These are phyloP conservation scores for Trichosporon sp. DNA, from an alignment of 1,284 basidiomycete species.

Conservation along the genomic window DNA sequence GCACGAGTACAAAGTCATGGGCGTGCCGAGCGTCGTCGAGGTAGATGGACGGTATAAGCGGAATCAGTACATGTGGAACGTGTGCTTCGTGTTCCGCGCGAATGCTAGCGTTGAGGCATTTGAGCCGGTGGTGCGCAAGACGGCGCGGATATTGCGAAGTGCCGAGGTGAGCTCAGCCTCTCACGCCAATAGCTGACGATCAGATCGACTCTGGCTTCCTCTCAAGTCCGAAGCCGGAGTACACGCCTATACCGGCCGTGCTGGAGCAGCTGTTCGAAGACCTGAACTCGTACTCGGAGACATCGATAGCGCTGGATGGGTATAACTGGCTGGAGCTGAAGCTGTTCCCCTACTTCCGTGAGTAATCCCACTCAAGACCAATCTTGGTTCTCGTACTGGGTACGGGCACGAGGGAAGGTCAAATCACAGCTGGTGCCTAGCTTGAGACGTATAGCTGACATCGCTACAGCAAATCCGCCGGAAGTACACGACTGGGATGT, in stretches of 20 bases:
- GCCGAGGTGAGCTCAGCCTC: constrained; percentile 63
- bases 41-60: constrained; percentile 61
- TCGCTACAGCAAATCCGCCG: constrained; percentile 68
- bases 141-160: constrained; percentile 77
- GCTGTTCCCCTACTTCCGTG: constrained; percentile 85
- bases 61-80: constrained; percentile 88
- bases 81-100: constrained; percentile 90
- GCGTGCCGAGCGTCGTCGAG: constrained; percentile 72
- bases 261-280: constrained; percentile 97
- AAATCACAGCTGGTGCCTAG: not conserved
- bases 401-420: too few species aligned
- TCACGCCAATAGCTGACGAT: not conserved
- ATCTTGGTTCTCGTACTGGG: too few species aligned
- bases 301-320: constrained; percentile 77
- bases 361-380: too few species aligned
- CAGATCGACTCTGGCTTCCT: constrained; percentile 86
- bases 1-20: constrained; percentile 66
- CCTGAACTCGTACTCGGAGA: constrained; percentile 92
- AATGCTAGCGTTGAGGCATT: constrained; percentile 87
- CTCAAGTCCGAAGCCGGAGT: constrained; percentile 64
- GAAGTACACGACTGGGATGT: constrained; percentile 91
- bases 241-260: constrained; percentile 67
- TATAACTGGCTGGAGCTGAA: constrained; percentile 92
- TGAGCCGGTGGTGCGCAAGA: constrained; percentile 92
- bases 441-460: not conserved